phyloP scores from a whole-genome alignment of 2,329 filamentous ascomycete species.

The Aspergillus brasiliensis region DNA sequence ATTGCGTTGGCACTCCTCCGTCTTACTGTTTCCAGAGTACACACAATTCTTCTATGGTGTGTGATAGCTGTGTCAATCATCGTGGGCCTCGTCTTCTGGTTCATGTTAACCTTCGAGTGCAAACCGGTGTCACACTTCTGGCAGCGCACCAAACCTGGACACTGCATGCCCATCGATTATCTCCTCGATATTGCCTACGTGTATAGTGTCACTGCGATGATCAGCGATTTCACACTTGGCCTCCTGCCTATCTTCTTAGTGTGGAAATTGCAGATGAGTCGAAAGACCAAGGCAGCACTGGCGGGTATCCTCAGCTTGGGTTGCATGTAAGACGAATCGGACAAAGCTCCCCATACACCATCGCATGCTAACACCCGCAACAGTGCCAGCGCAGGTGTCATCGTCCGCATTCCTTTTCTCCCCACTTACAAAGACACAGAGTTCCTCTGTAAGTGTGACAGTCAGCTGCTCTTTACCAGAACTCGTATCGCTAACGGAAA shows the following conservation, averaged over 20 bases:
- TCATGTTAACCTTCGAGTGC: slow-evolving; percentile 57
- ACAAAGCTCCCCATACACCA: neutral
- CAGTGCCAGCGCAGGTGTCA: slow-evolving; percentile 40
- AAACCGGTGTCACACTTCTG: slow-evolving; percentile 56
- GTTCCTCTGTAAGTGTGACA: slow-evolving; percentile 36
- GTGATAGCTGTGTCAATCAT: slow-evolving; percentile 51
- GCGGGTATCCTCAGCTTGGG: slow-evolving; percentile 59
- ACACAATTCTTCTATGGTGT: slow-evolving; percentile 49
- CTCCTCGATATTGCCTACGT: slow-evolving; percentile 49
- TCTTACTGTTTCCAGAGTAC: slow-evolving; percentile 49
- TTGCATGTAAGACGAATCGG: slow-evolving; percentile 45
- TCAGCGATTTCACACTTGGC: slow-evolving; percentile 56
- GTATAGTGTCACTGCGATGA: slow-evolving; percentile 52
- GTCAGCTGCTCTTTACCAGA: neutral
- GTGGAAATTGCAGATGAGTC: slow-evolving; percentile 58
- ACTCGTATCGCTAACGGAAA: neutral
- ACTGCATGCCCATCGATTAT: slow-evolving; percentile 17
- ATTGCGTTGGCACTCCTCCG: slow-evolving; percentile 58
- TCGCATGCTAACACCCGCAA: slow-evolving; percentile 26
- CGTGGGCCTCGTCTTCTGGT: slow-evolving; percentile 53
- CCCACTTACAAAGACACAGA: slow-evolving; percentile 34
- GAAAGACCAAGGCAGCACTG: slow-evolving; percentile 54
- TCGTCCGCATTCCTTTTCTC: slow-evolving; percentile 40
- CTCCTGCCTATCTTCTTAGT: slow-evolving; percentile 59
- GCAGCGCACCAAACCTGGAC: slow-evolving; percentile 33